A percentile compares a stretch with the other conserved stretches of the same genome.
Conservation (phyloP, 768 basidiomycete species). For the Tylopilus felleus region DNA sequence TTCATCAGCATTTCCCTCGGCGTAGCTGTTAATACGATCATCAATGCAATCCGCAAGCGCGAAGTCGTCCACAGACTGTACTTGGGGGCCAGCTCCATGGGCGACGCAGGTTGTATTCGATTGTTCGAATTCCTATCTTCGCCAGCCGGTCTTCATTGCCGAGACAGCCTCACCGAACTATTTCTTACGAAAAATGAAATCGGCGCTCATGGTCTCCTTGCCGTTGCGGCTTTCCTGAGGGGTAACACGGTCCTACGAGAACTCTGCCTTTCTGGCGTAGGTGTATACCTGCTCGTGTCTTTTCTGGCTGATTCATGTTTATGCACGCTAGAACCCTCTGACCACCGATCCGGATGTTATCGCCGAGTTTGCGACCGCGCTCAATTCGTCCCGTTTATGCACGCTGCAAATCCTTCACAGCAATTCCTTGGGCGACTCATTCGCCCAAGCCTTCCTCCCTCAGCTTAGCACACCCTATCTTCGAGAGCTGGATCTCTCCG, state of each 20-base stretch:
- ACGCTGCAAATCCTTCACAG: slow-evolving; percentile 52
- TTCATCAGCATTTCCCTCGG: not conserved
- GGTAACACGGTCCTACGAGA: slow-evolving; percentile 45
- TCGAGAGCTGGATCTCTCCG: slow-evolving; percentile 54
- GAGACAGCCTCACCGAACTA: slow-evolving; percentile 45
- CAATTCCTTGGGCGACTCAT: slow-evolving; percentile 46
- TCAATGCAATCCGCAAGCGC: slow-evolving; percentile 44
- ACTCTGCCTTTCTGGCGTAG: slow-evolving; percentile 57
- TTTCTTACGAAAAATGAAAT: slow-evolving; percentile 56
- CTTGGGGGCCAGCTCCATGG: slow-evolving; percentile 53
- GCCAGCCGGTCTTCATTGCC: slow-evolving; percentile 40
- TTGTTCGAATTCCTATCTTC: slow-evolving; percentile 57
- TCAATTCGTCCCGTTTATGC: slow-evolving; percentile 54
- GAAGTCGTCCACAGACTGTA: slow-evolving; percentile 49
- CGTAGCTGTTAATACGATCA: slow-evolving; percentile 51
- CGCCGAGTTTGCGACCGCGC: slow-evolving; percentile 40
- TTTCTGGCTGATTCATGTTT: slow-evolving; percentile 13
- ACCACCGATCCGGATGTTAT: slow-evolving; percentile 36
- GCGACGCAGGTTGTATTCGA: slow-evolving; percentile 52
- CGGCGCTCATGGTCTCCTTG: slow-evolving; percentile 50
- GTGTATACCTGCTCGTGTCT: slow-evolving; percentile 17
- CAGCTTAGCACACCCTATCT: slow-evolving; percentile 46
- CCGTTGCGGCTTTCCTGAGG: slow-evolving; percentile 50
- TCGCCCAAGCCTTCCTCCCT: slow-evolving; percentile 49
- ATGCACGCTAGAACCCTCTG: slow-evolving; percentile 38